These are phyloP conservation scores for Quercus tomentella DNA, from an alignment of 331 rosid genomes.

Conservation along the genomic window DNA sequence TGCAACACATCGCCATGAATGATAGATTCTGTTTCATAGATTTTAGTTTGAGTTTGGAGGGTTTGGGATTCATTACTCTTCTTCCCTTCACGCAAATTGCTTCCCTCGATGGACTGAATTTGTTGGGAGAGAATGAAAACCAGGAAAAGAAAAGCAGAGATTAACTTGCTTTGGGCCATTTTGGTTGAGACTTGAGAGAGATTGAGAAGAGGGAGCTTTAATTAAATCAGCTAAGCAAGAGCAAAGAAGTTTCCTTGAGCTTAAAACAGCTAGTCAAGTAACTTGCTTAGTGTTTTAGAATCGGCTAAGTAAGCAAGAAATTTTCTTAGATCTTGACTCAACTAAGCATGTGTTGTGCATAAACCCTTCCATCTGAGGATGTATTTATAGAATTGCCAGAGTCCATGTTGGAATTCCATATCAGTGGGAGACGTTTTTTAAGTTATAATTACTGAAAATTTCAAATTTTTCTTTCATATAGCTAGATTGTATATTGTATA, in stretches of 20 bases:
- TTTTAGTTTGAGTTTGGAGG: not conserved
- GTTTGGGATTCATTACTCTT: conserved; percentile 2
- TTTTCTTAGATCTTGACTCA: too few species aligned
- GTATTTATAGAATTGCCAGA: not conserved
- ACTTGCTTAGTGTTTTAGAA: too few species aligned
- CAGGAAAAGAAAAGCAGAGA: conserved; percentile 24
- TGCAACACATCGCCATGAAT: not conserved
- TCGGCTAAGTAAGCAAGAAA: too few species aligned
- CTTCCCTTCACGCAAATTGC: conserved; percentile 15
- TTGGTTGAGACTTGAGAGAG: not conserved
- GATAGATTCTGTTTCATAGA: not conserved
- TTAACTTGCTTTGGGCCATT: conserved; percentile 42
- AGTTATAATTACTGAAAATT: too few species aligned
- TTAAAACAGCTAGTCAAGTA: not conserved
- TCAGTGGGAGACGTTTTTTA: too few species aligned
- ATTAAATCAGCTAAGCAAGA: not conserved
- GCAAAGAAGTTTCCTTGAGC: too few species aligned
- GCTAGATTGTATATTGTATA: not conserved
- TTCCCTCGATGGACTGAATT: conserved; percentile 14
- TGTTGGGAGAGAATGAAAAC: conserved; percentile 26
- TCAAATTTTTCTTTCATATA: not conserved
- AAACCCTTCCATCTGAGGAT: not conserved
- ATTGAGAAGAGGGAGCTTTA: not conserved
- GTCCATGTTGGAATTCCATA: not conserved
- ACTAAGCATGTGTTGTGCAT: too few species aligned